Percentiles rank a stretch among this genome's conserved stretches.
phyloP scores from a whole-genome alignment of 495 filamentous ascomycete species.

The Tricharina praecox region DNA sequence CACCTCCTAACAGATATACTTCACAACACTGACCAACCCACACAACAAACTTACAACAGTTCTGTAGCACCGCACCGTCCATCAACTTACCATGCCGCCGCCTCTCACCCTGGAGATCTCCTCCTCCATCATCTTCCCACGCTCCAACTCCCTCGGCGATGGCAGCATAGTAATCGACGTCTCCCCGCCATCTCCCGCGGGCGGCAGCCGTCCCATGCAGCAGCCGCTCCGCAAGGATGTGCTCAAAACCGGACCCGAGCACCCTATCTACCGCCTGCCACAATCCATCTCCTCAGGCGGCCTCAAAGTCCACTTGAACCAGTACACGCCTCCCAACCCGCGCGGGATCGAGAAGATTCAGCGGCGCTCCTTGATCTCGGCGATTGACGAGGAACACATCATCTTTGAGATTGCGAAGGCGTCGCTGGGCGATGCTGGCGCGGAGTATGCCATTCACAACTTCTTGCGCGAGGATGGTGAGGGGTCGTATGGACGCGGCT shows the following conservation, averaged over 20 bases:
- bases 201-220: not conserved
- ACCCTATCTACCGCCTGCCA: slow-evolving; percentile 24
- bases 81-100: too few relatives aligned
- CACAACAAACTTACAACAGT: too few relatives aligned
- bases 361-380: slow-evolving; percentile 6
- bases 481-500: slow-evolving; percentile 18
- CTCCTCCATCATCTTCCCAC: slow-evolving; percentile 21
- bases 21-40: too few relatives aligned
- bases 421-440: slow-evolving; percentile 11
- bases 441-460: slow-evolving; percentile 15
- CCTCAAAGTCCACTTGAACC: slow-evolving; percentile 22
- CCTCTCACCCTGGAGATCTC: slow-evolving; percentile 19
- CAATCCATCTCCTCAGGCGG: slow-evolving; percentile 25
- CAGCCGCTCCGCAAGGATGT: not conserved
- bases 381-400: slow-evolving; percentile 21
- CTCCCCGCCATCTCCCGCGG: slow-evolving; percentile 3
- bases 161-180: slow-evolving; percentile 19
- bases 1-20: too few relatives aligned
- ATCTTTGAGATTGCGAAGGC: slow-evolving; percentile 23
- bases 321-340: slow-evolving; percentile 9
- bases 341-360: not conserved
- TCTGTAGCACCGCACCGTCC: too few relatives aligned
- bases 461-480: slow-evolving; percentile 15
- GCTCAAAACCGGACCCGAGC: slow-evolving; percentile 15
- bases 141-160: slow-evolving; percentile 6